Evolutionary conservation across 768 basidiomycete genomes (phyloP).

Genomic region (Kwoniella dejecticola): DNA sequence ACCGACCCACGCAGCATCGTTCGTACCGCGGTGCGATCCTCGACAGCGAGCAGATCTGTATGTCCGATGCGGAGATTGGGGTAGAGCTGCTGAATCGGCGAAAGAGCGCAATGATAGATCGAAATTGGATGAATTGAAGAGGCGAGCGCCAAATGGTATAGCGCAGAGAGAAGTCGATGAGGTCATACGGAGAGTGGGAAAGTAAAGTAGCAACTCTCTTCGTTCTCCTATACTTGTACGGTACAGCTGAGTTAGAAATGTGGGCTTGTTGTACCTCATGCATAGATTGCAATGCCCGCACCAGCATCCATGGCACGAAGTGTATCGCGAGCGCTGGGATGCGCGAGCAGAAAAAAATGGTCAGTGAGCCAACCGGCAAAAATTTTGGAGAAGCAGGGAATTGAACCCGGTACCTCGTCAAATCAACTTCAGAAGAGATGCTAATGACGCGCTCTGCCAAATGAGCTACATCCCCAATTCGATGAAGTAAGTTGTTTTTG

Average conservation of each 20-base stretch:
- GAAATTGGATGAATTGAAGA: conserved; percentile 69
- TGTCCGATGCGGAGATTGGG: conserved; percentile 87
- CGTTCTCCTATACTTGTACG: too few species aligned
- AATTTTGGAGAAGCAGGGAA: conserved; percentile 18
- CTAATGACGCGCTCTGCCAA: conserved; percentile 25
- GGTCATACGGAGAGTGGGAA: conserved; percentile 43
- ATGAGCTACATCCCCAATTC: conserved; percentile 22
- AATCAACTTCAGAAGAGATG: conserved; percentile 7
- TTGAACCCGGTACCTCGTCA: conserved; percentile 23
- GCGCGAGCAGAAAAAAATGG: too few species aligned
- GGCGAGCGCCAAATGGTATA: conserved; percentile 73
- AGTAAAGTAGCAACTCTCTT: conserved; percentile 4
- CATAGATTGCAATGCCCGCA: too few species aligned
- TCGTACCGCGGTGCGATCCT: conserved; percentile 81
- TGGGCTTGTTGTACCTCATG: too few species aligned
- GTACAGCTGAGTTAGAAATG: too few species aligned
- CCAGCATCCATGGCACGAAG: too few species aligned
- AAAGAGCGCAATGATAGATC: conserved; percentile 84
- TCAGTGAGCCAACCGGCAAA: too few species aligned
- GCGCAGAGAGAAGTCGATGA: conserved; percentile 70
- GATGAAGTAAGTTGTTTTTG: neutral
- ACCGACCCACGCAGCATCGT: conserved; percentile 68
- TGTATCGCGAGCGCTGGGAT: too few species aligned
- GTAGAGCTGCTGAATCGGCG: conserved; percentile 80
- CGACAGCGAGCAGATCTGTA: conserved; percentile 82